Percentiles rank a stretch among this genome's conserved stretches.
phyloP scores from a whole-genome alignment of 345 rosid genomes.

The Boechera stricta region DNA sequence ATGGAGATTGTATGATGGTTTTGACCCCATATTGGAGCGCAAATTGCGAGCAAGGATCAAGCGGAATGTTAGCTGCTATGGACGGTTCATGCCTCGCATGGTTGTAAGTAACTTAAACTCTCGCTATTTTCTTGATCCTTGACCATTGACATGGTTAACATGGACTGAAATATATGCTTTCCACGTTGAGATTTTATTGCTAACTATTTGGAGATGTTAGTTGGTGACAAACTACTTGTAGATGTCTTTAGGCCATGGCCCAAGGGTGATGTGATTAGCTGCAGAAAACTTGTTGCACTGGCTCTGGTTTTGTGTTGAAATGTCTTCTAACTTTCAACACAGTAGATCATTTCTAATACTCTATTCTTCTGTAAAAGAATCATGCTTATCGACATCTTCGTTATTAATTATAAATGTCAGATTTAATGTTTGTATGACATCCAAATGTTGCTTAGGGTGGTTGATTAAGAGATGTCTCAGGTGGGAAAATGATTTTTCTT shows the following conservation, averaged over 20 bases:
- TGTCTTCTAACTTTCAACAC: background rate
- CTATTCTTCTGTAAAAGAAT: background rate
- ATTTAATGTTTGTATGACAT: background rate
- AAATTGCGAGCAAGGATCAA: slow-evolving; percentile 94
- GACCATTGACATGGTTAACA: slow-evolving; percentile 4
- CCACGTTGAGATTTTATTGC: background rate
- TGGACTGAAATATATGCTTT: slow-evolving; percentile 15
- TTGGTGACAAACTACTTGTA: slow-evolving; percentile 7
- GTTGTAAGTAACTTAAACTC: slow-evolving; percentile 66
- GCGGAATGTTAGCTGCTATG: slow-evolving; percentile 96
- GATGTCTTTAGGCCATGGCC: background rate
- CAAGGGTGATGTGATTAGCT: background rate
- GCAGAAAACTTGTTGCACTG: background rate
- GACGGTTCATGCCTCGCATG: slow-evolving; percentile 97
- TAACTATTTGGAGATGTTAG: background rate
- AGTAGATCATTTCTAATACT: slow-evolving; percentile 8
- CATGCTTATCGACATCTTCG: slow-evolving; percentile 1
- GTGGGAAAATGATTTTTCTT: background rate
- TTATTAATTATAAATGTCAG: background rate
- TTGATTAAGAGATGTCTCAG: background rate
- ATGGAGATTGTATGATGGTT: slow-evolving; percentile 98
- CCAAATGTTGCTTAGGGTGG: background rate
- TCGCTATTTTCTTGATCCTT: slow-evolving; percentile 1
- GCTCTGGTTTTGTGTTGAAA: background rate
- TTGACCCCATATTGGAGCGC: slow-evolving; percentile 91